Evolutionary conservation across 139 green algal species (phyloP).

Genomic region (Chlorella vulgaris): DNA sequence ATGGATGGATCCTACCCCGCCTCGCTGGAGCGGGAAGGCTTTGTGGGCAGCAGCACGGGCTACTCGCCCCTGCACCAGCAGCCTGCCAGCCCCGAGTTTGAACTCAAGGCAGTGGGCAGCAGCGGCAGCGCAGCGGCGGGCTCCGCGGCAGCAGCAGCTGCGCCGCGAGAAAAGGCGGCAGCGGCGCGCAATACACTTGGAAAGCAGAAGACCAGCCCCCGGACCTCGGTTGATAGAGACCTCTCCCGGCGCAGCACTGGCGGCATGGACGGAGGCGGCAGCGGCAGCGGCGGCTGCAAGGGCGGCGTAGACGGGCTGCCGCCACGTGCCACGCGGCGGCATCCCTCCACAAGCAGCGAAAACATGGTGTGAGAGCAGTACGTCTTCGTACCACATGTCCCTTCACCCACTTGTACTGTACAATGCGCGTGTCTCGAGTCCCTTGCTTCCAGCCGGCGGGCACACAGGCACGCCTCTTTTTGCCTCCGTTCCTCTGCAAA

Average conservation of each 20-base stretch:
- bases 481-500: too few species aligned
- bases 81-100: constrained; percentile 13
- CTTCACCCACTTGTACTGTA: too few species aligned
- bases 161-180: background rate
- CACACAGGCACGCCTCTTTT: too few species aligned
- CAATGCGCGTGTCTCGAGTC: too few species aligned
- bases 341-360: constrained; percentile 9
- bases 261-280: background rate
- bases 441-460: too few species aligned
- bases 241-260: background rate
- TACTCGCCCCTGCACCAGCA: background rate
- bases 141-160: background rate
- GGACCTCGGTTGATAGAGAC: background rate
- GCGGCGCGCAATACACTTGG: too few species aligned
- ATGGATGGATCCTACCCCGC: constrained; percentile 13
- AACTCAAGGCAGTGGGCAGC: constrained; percentile 8
- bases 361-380: background rate
- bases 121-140: background rate
- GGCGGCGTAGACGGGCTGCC: background rate
- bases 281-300: background rate
- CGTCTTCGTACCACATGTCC: background rate
- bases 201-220: constrained; percentile 23
- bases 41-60: constrained; percentile 16
- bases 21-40: constrained; percentile 39
- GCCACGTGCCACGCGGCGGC: constrained; percentile 5